phyloP scores from a whole-genome alignment of 2,329 filamentous ascomycete genomes.

The Ophiostoma ulmi region DNA sequence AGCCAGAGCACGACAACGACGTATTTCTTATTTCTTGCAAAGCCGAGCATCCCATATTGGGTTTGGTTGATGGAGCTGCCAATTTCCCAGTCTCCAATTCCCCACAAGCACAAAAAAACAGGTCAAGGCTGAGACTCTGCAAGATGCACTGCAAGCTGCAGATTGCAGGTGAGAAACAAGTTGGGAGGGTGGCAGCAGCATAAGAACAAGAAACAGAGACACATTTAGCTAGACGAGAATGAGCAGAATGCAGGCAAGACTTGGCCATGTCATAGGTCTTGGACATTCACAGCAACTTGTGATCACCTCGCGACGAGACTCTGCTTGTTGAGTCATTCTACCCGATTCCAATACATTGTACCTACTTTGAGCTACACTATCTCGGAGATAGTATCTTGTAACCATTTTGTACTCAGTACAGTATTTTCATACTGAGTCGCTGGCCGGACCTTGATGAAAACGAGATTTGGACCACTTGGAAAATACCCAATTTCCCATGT shows the following conservation, averaged over 20 bases:
- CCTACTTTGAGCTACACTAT: neutral
- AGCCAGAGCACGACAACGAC: neutral
- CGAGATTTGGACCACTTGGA: constrained; percentile 11
- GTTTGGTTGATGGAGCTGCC: constrained; percentile 22
- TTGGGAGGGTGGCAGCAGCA: neutral
- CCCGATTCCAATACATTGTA: neutral
- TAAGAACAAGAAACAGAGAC: neutral
- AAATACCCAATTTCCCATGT: constrained; percentile 24
- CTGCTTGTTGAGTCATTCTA: too few species aligned
- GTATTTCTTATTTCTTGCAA: constrained; percentile 2
- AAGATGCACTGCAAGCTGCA: constrained; percentile 3
- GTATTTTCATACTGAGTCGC: neutral
- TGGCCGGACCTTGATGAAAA: neutral
- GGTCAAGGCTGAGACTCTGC: constrained; percentile 21
- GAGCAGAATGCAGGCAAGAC: neutral
- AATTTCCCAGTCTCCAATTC: constrained; percentile 24
- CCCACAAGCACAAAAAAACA: constrained; percentile 18
- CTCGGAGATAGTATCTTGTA: neutral
- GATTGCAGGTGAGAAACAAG: constrained; percentile 8
- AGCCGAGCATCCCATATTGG: constrained; percentile 17
- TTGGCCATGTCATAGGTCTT: neutral
- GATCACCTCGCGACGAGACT: too few species aligned
- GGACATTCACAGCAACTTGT: neutral
- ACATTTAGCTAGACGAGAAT: neutral
- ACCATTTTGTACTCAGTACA: neutral